Percentiles rank a stretch among this genome's conserved stretches.
Evolutionary conservation across 441 rosid species (phyloP).

Genomic region (Croton setiger): DNA sequence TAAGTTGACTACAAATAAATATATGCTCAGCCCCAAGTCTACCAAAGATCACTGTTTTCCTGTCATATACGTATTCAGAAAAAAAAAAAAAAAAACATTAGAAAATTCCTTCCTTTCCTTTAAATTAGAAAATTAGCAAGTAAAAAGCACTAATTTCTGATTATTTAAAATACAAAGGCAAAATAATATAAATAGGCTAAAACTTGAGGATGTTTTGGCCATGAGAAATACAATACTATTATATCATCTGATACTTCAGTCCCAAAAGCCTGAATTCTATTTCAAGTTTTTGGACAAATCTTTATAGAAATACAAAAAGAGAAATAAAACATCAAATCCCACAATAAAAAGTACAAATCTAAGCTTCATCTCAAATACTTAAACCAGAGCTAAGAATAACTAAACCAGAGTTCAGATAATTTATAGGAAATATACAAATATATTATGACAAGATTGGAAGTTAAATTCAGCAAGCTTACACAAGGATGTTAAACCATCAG

Average conservation of each 20-base stretch:
- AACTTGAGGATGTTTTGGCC: constrained; percentile 2
- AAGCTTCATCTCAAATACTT: background rate
- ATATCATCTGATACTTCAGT: too few species aligned
- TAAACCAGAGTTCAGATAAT: background rate
- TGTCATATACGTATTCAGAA: background rate
- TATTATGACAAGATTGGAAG: background rate
- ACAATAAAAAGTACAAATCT: background rate
- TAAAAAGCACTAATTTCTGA: background rate
- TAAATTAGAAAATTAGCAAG: background rate
- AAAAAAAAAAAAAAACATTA: background rate
- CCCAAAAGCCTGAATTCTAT: too few species aligned
- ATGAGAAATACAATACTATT: background rate
- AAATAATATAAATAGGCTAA: background rate
- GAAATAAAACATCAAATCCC: background rate
- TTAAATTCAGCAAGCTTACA: background rate
- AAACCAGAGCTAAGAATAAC: background rate
- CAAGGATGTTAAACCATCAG: background rate
- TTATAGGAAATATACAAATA: background rate
- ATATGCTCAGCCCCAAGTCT: background rate
- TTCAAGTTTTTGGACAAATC: too few species aligned
- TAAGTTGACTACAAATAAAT: background rate
- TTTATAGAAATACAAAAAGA: background rate
- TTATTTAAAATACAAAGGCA: background rate
- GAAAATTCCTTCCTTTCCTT: background rate
- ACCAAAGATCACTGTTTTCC: constrained; percentile 14